These are phyloP conservation scores for Ceratocystis eucalypticola DNA, from an alignment of 2,329 filamentous ascomycete species.

Conservation along the genomic window DNA sequence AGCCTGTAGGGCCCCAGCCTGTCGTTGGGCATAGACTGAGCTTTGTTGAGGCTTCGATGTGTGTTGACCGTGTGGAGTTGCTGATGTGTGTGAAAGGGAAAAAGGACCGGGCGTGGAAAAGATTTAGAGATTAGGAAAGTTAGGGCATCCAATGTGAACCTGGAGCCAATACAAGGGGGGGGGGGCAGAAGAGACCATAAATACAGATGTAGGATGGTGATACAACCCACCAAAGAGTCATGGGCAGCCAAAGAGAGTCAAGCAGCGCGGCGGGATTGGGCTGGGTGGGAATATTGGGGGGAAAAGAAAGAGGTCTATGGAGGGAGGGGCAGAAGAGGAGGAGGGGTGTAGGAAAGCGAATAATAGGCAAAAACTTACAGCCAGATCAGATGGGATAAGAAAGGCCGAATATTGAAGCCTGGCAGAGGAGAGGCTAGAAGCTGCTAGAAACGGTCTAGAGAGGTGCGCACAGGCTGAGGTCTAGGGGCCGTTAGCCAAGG, in stretches of 20 bases:
- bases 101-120: not conserved
- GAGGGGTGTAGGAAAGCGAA: not conserved
- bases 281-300: not conserved
- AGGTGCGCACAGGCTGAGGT: not conserved
- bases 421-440: not conserved
- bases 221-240: not conserved
- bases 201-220: not conserved
- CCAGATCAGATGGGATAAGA: not conserved
- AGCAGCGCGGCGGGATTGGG: not conserved
- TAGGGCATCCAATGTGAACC: not conserved
- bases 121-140: too few species aligned
- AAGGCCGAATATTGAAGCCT: not conserved
- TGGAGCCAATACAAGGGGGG: not conserved
- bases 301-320: not conserved
- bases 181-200: not conserved
- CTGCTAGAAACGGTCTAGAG: not conserved
- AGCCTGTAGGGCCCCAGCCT: not conserved
- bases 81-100: not conserved
- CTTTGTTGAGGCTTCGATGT: not conserved
- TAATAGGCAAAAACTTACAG: not conserved
- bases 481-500: not conserved
- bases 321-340: not conserved
- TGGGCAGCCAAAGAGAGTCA: not conserved
- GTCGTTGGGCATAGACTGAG: not conserved
- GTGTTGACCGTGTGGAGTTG: not conserved